Percentiles rank a stretch among this genome's conserved stretches.
phyloP scores from a whole-genome alignment of 2,329 filamentous ascomycete genomes.

The Diaporthe eres region DNA sequence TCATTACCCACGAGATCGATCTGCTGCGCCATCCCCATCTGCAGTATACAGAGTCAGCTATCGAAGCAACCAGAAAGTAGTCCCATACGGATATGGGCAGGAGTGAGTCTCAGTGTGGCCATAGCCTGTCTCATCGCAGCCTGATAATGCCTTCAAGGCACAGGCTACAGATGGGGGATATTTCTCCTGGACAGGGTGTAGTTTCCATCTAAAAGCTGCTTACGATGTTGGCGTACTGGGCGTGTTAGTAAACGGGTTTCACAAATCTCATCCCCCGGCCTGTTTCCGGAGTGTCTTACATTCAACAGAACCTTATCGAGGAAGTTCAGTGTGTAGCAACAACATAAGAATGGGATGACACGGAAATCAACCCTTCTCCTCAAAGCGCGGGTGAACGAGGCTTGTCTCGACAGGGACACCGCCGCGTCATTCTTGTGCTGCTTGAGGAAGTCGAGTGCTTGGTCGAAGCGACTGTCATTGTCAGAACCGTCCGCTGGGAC shows the following conservation, averaged over 20 bases:
- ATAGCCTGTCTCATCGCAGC: no score
- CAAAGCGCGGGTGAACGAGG: constrained; percentile 22
- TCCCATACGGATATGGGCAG: no score
- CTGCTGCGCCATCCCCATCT: constrained; percentile 6
- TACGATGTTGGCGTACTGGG: constrained; percentile 1
- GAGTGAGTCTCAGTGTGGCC: no score
- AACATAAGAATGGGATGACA: constrained; percentile 24
- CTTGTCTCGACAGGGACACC: constrained; percentile 10
- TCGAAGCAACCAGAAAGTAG: no score
- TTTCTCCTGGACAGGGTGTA: no score
- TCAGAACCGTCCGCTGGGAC: background rate
- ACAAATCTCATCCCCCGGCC: no score
- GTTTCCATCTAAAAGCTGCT: no score
- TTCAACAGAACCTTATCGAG: constrained; percentile 22
- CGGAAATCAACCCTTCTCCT: constrained; percentile 18
- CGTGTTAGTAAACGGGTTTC: background rate
- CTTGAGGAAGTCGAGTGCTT: constrained; percentile 14
- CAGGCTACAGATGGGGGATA: no score
- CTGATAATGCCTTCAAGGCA: no score
- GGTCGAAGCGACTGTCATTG: constrained; percentile 6
- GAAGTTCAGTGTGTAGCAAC: constrained; percentile 24
- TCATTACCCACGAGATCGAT: constrained; percentile 8
- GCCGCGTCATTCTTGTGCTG: constrained; percentile 19
- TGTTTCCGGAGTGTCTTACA: background rate
- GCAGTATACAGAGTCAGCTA: no score